Evolutionary conservation across 768 basidiomycete genomes (phyloP).

Genomic region (Pholiota microspora): DNA sequence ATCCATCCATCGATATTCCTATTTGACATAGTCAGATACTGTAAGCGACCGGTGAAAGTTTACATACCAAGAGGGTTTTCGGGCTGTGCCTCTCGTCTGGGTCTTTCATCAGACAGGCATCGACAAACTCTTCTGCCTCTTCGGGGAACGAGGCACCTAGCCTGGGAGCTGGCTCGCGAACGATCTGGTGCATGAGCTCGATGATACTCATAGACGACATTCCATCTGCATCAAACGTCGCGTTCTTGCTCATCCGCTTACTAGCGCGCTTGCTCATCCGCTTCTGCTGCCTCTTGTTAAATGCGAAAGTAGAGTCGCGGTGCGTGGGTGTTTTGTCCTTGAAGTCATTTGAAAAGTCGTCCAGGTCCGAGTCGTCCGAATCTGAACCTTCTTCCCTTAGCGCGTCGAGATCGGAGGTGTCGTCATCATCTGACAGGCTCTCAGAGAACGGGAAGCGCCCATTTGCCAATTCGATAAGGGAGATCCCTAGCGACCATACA

Average conservation of each 20-base stretch:
- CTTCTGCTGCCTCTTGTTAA: constrained; percentile 50
- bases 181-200: constrained; percentile 96
- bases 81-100: constrained; percentile 80
- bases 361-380: constrained; percentile 3
- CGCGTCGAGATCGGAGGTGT: constrained; percentile 71
- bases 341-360: constrained; percentile 43
- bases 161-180: constrained; percentile 94
- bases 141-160: constrained; percentile 67
- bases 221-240: constrained; percentile 73
- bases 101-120: constrained; percentile 89
- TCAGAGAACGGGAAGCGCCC: constrained; percentile 97
- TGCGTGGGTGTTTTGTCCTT: constrained; percentile 30
- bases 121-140: constrained; percentile 83
- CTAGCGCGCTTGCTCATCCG: constrained; percentile 64
- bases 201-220: constrained; percentile 95
- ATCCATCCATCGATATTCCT: constrained; percentile 78
- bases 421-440: constrained; percentile 51
- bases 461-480: constrained; percentile 94
- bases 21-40: too few relatives aligned
- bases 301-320: constrained; percentile 28
- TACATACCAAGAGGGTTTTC: constrained; percentile 77
- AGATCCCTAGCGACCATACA: constrained; percentile 97
- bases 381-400: constrained; percentile 33
- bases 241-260: constrained; percentile 66
- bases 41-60: too few relatives aligned